These are phyloP conservation scores for Fusarium heterosporum DNA, from an alignment of 2,329 filamentous ascomycete genomes.

Conservation along the genomic window DNA sequence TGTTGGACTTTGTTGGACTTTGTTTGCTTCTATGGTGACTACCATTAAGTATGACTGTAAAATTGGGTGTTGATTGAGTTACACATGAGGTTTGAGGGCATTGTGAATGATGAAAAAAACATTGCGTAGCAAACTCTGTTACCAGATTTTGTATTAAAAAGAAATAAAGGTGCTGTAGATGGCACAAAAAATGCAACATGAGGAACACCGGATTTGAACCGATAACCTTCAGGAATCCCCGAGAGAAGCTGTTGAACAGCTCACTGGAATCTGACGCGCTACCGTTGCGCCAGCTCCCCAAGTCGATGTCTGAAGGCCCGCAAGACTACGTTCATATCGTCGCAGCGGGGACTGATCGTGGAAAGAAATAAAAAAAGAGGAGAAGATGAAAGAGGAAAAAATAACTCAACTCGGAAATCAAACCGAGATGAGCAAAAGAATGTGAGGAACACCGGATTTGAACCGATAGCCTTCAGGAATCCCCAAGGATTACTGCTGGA, in stretches of 20 bases:
- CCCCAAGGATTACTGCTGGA: background rate
- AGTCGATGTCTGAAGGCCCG: background rate
- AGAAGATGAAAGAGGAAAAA: background rate
- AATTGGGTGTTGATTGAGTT: too few relatives aligned
- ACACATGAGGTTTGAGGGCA: too few relatives aligned
- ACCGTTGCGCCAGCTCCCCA: slow-evolving; percentile 12
- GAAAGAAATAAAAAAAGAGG: background rate
- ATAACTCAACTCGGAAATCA: too few relatives aligned
- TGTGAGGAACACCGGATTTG: slow-evolving; percentile 33
- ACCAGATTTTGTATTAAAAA: background rate
- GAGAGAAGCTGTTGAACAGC: background rate
- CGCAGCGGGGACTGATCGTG: background rate
- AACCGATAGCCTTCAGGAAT: slow-evolving; percentile 34
- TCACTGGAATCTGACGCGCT: slow-evolving; percentile 12
- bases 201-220: slow-evolving; percentile 25
- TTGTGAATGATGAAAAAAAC: too few relatives aligned
- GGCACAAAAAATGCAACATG: slow-evolving; percentile 1
- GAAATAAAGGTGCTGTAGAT: background rate
- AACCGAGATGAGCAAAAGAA: background rate
- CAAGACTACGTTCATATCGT: background rate
- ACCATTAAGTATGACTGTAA: too few relatives aligned
- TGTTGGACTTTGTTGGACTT: too few relatives aligned
- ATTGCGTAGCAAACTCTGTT: too few relatives aligned
- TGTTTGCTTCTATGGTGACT: too few relatives aligned
- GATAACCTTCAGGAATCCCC: slow-evolving; percentile 23